A percentile compares a stretch with the other conserved stretches of the same genome.
Conservation (phyloP, 371 early-diverging fungal genomes). For the Zopfochytrium polystomum region DNA sequence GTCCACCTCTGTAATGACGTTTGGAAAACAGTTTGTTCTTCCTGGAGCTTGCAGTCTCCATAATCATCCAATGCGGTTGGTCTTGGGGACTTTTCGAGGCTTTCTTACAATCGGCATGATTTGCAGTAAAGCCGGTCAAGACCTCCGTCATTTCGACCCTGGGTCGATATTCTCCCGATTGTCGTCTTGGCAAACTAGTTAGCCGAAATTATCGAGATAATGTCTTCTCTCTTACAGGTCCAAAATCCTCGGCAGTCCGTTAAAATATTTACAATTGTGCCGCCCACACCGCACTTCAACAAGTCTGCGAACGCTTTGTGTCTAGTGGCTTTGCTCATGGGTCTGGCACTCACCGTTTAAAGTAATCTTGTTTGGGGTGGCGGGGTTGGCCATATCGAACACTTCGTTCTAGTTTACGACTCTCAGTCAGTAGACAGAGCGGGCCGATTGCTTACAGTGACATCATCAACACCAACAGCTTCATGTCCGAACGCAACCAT, state of each 20-base stretch:
- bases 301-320: constrained; percentile 29
- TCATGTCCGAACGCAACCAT: constrained; percentile 43
- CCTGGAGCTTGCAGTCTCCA: too few species aligned
- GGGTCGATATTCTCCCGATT: constrained; percentile 24
- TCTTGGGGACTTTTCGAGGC: too few species aligned
- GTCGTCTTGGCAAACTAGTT: constrained; percentile 18
- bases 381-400: constrained; percentile 54
- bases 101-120: too few species aligned
- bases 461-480: constrained; percentile 36
- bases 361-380: constrained; percentile 25
- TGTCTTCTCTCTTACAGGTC: constrained; percentile 22
- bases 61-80: too few species aligned
- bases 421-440: constrained; percentile 2
- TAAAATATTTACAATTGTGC: constrained; percentile 48
- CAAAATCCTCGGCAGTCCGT: constrained; percentile 41
- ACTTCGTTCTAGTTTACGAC: constrained; percentile 41
- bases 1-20: too few species aligned
- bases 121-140: too few species aligned
- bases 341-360: constrained; percentile 27
- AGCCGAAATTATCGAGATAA: background rate
- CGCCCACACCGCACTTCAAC: constrained; percentile 42
- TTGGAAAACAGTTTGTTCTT: too few species aligned
- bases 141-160: background rate
- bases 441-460: constrained; percentile 30
- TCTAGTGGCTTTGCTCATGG: background rate